A percentile compares a stretch with the other conserved stretches of the same genome.
These are phyloP conservation scores for Kurtzmaniella fragi DNA, from an alignment of 805 yeast genomes.

Conservation along the genomic window DNA sequence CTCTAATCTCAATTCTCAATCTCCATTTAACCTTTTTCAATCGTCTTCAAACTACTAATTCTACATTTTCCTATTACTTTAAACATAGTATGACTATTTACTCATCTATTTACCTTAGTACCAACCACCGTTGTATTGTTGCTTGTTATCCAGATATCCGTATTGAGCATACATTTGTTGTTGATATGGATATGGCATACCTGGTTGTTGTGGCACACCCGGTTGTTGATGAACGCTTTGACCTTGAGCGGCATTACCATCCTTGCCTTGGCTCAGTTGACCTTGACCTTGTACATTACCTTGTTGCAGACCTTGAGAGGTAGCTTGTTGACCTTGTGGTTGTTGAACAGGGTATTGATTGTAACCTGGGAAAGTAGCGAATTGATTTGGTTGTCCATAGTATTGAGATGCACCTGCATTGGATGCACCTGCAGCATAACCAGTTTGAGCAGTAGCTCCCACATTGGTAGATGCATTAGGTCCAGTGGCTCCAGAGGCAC, in stretches of 20 bases:
- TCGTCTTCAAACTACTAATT: too few relatives aligned
- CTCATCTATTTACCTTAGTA: slow-evolving; percentile 17
- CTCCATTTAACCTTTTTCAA: too few relatives aligned
- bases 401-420: slow-evolving; percentile 19
- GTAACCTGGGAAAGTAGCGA: slow-evolving; percentile 25
- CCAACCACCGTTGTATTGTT: slow-evolving; percentile 41
- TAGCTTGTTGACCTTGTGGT: slow-evolving; percentile 10
- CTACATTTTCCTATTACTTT: background rate
- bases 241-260: slow-evolving; percentile 9
- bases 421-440: slow-evolving; percentile 4
- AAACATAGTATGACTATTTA: background rate
- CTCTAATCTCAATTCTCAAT: too few relatives aligned
- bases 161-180: slow-evolving; percentile 39
- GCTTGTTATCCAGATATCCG: slow-evolving; percentile 36
- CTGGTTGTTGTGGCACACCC: slow-evolving; percentile 32
- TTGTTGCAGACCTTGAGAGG: slow-evolving; percentile 14
- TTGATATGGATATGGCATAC: slow-evolving; percentile 40
- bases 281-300: slow-evolving; percentile 2
- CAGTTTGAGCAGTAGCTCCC: slow-evolving; percentile 7
- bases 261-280: background rate
- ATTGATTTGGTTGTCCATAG: slow-evolving; percentile 24
- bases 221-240: slow-evolving; percentile 19
- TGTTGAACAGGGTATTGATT: slow-evolving; percentile 21
- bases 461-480: slow-evolving; percentile 5
- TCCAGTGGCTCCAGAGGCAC: slow-evolving; percentile 6